Evolutionary conservation across 192 early-diverging fungal species (phyloP).

Genomic region (Linnemannia elongata): DNA sequence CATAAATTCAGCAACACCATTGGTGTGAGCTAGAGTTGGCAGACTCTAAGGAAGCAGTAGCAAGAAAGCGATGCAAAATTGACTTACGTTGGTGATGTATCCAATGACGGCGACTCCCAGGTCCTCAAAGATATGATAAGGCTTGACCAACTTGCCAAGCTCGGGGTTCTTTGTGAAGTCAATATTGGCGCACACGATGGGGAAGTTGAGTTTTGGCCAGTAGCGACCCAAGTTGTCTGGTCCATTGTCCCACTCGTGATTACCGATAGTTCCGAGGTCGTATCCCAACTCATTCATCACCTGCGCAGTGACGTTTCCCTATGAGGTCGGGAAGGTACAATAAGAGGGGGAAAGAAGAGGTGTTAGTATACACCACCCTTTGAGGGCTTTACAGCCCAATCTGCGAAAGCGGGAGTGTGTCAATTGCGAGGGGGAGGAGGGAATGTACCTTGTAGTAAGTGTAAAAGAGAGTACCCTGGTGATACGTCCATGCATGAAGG

Average conservation of each 20-base stretch:
- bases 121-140: constrained; percentile 76
- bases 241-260: constrained; percentile 86
- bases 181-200: constrained; percentile 78
- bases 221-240: constrained; percentile 65
- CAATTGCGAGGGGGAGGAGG: too few species aligned
- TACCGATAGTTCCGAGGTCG: constrained; percentile 69
- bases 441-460: constrained; percentile 69
- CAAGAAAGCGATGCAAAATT: neutral
- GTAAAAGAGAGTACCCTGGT: constrained; percentile 75
- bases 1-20: neutral
- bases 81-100: constrained; percentile 67
- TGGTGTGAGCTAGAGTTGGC: too few species aligned
- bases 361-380: neutral
- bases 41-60: neutral
- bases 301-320: constrained; percentile 66
- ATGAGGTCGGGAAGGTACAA: neutral
- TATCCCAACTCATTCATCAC: constrained; percentile 77
- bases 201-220: constrained; percentile 70
- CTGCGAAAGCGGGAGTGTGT: neutral
- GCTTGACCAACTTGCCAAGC: constrained; percentile 67
- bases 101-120: constrained; percentile 79
- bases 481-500: neutral
- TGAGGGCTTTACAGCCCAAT: neutral
- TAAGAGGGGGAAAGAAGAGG: neutral
- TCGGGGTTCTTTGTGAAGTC: constrained; percentile 63